These are phyloP conservation scores for Erodium maritimum DNA, from an alignment of 345 rosid species.

Conservation along the genomic window DNA sequence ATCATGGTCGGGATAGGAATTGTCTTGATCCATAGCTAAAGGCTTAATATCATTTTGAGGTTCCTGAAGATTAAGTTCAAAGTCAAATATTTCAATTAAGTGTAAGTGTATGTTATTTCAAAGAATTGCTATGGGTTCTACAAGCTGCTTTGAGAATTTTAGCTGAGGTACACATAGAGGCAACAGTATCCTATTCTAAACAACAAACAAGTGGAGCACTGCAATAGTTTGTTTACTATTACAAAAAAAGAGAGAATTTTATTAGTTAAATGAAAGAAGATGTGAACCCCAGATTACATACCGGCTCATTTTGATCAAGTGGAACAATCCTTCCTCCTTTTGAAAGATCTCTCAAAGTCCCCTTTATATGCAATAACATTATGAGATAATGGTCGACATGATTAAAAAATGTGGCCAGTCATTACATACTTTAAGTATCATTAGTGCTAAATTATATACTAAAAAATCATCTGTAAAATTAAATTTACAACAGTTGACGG, in stretches of 20 bases:
- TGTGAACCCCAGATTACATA: constrained; percentile 13
- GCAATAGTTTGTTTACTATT: not conserved
- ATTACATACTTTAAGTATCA: not conserved
- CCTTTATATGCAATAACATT: constrained; percentile 17
- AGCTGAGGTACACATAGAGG: not conserved
- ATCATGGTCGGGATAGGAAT: constrained; percentile 18
- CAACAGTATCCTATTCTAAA: not conserved
- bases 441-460: not conserved
- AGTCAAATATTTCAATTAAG: not conserved
- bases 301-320: constrained; percentile 25
- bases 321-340: constrained; percentile 24
- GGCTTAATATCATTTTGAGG: constrained; percentile 29
- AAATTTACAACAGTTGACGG: too few relatives aligned
- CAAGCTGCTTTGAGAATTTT: not conserved
- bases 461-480: not conserved
- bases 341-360: constrained; percentile 39
- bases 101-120: not conserved
- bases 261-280: not conserved
- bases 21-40: constrained; percentile 20
- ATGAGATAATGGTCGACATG: not conserved
- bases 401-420: not conserved
- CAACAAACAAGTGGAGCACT: not conserved
- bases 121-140: not conserved
- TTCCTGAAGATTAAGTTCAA: constrained; percentile 14
- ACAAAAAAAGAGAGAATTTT: not conserved